Percentiles rank a stretch among this genome's conserved stretches.
These are phyloP conservation scores for Alternaria dauci DNA, from an alignment of 2,329 filamentous ascomycete genomes.

Conservation along the genomic window DNA sequence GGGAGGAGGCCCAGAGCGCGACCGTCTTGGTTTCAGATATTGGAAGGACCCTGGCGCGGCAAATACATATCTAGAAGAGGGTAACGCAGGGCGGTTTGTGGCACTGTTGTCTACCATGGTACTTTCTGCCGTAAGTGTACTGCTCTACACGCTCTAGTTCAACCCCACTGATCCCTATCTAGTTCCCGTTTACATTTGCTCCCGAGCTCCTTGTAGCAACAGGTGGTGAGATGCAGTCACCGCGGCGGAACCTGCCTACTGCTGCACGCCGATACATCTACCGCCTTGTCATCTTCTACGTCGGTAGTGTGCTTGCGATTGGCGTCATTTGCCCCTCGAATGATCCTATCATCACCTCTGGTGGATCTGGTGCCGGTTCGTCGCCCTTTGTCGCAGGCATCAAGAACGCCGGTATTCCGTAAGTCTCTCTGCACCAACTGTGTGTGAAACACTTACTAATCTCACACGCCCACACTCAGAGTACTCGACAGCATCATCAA, in stretches of 20 bases:
- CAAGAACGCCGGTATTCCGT: constrained; percentile 59
- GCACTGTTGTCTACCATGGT: constrained; percentile 62
- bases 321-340: constrained; percentile 67
- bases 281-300: constrained; percentile 69
- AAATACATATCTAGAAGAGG: constrained; percentile 58
- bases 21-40: constrained; percentile 65
- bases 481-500: constrained; percentile 73
- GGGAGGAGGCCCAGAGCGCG: constrained; percentile 62
- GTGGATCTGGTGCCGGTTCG: constrained; percentile 63
- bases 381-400: constrained; percentile 61
- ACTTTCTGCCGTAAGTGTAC: constrained; percentile 58
- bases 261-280: constrained; percentile 69
- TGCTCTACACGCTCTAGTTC: neutral
- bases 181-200: constrained; percentile 17
- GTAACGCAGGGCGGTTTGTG: constrained; percentile 61
- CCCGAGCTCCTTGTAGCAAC: constrained; percentile 55
- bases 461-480: neutral
- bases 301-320: constrained; percentile 66
- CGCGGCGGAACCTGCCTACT: constrained; percentile 66
- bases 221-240: constrained; percentile 66
- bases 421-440: neutral
- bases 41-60: constrained; percentile 64
- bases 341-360: constrained; percentile 59
- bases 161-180: neutral
- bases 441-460: neutral